phyloP scores from a whole-genome alignment of 1,284 basidiomycete species.

The Cryptococcus neoformans region DNA sequence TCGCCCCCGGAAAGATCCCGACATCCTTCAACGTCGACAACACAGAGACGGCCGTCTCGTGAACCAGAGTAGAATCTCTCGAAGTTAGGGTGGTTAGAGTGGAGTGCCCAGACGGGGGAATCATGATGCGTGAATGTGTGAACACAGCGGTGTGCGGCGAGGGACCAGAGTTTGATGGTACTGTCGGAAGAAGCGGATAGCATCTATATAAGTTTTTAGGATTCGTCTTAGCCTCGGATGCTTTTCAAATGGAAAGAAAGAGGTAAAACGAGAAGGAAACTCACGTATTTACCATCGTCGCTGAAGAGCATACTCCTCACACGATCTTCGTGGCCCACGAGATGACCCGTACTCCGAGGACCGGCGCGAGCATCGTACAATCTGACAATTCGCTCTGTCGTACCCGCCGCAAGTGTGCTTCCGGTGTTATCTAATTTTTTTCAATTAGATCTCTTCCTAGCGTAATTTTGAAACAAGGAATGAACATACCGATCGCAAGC shows the following conservation, averaged over 20 bases:
- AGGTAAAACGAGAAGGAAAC: slow-evolving; percentile 37
- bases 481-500: slow-evolving; percentile 57
- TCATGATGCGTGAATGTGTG: slow-evolving; percentile 97
- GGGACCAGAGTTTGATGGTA: slow-evolving; percentile 76
- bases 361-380: slow-evolving; percentile 86
- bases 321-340: slow-evolving; percentile 96
- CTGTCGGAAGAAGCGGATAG: slow-evolving; percentile 87
- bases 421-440: slow-evolving; percentile 65
- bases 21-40: slow-evolving; percentile 81
- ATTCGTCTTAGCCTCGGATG: background rate
- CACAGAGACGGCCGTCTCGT: slow-evolving; percentile 81
- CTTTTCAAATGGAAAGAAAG: background rate
- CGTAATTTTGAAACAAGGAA: background rate
- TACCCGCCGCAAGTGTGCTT: slow-evolving; percentile 77
- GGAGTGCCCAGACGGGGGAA: slow-evolving; percentile 92
- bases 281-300: slow-evolving; percentile 82
- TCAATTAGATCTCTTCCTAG: background rate
- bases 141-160: slow-evolving; percentile 81
- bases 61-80: slow-evolving; percentile 97
- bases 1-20: slow-evolving; percentile 80
- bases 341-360: slow-evolving; percentile 59
- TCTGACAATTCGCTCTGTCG: slow-evolving; percentile 83
- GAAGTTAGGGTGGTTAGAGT: slow-evolving; percentile 80
- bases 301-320: slow-evolving; percentile 84
- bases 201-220: slow-evolving; percentile 54